Conservation (phyloP, 805 yeast genomes). For the Sporopachydermia lactativora region DNA sequence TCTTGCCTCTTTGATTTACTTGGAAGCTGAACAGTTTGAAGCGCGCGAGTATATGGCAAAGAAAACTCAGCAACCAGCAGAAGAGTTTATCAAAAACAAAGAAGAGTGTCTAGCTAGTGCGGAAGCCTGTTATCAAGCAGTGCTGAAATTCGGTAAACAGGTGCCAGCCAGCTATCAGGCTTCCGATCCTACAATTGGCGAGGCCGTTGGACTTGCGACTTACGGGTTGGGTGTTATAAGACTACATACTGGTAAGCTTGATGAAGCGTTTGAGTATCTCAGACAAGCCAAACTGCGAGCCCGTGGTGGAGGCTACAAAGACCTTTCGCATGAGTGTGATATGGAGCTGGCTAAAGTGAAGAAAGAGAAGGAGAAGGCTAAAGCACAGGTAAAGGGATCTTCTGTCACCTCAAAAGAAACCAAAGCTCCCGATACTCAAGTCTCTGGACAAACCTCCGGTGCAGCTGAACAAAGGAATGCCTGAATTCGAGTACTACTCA, state of each 20-base stretch:
- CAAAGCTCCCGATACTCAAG: too few relatives aligned
- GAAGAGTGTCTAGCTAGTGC: slow-evolving; percentile 22
- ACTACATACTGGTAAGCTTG: slow-evolving; percentile 42
- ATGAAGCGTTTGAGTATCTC: slow-evolving; percentile 44
- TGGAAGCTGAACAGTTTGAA: slow-evolving; percentile 53
- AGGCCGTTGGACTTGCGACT: slow-evolving; percentile 65
- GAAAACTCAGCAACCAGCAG: slow-evolving; percentile 14
- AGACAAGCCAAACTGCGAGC: slow-evolving; percentile 63
- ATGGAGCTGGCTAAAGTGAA: slow-evolving; percentile 34
- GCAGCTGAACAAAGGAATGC: too few relatives aligned
- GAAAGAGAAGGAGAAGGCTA: slow-evolving; percentile 5
- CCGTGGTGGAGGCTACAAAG: slow-evolving; percentile 46
- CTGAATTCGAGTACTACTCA: too few relatives aligned
- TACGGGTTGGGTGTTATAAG: slow-evolving; percentile 77
- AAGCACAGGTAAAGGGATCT: too few relatives aligned
- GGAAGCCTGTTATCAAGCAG: slow-evolving; percentile 27
- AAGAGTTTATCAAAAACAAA: slow-evolving; percentile 12
- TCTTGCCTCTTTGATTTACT: slow-evolving; percentile 51
- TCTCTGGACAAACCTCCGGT: too few relatives aligned
- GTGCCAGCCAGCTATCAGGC: slow-evolving; percentile 17
- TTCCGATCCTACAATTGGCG: slow-evolving; percentile 27
- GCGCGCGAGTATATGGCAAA: slow-evolving; percentile 25
- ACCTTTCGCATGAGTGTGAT: slow-evolving; percentile 50
- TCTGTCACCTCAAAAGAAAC: too few relatives aligned
- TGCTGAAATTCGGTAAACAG: slow-evolving; percentile 28